Evolutionary conservation across 2,329 filamentous ascomycete genomes (phyloP).

Genomic region (Colletotrichum tamarilloi): DNA sequence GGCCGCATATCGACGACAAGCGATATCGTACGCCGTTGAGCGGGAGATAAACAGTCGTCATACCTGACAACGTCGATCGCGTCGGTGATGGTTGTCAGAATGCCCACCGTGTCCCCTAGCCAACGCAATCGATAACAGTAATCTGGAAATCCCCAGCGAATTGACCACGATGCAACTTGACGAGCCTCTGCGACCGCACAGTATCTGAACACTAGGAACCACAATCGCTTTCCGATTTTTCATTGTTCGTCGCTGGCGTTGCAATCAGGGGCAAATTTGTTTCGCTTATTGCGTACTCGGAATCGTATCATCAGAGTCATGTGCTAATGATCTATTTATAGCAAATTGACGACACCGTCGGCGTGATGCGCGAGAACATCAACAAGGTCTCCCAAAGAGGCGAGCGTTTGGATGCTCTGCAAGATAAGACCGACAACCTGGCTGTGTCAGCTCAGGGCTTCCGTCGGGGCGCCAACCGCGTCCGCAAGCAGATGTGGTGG

Average conservation of each 20-base stretch:
- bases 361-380: constrained; percentile 97
- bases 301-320: constrained; percentile 22
- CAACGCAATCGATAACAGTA: neutral
- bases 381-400: constrained; percentile 96
- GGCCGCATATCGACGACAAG: neutral
- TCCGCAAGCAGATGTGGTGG: constrained; percentile 99
- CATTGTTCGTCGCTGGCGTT: neutral
- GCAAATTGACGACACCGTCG: constrained; percentile 98
- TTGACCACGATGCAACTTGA: neutral
- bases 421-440: constrained; percentile 95
- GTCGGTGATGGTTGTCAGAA: neutral
- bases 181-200: neutral
- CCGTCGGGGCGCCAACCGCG: constrained; percentile 93
- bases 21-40: neutral
- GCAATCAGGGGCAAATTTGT: constrained; percentile 22
- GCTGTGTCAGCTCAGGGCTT: constrained; percentile 94
- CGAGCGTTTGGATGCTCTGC: constrained; percentile 85
- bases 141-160: neutral
- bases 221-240: neutral
- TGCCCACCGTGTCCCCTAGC: neutral
- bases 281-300: constrained; percentile 11
- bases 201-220: neutral
- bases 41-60: neutral
- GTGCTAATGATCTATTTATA: constrained; percentile 52
- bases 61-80: neutral